A percentile compares a stretch with the other conserved stretches of the same genome.
These are phyloP conservation scores for Eutrema japonicum DNA, from an alignment of 345 rosid species.

Conservation along the genomic window DNA sequence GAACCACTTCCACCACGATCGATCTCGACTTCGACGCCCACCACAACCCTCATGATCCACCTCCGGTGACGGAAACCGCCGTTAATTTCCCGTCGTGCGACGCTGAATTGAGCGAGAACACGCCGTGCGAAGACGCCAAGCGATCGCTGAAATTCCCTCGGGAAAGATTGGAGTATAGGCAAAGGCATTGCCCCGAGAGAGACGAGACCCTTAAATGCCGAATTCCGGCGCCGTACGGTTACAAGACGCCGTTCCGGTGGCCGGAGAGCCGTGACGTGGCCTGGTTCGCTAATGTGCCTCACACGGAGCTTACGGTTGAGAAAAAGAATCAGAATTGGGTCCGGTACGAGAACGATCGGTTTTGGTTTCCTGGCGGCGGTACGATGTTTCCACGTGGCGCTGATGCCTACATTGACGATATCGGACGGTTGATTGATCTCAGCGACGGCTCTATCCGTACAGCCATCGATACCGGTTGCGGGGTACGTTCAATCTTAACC, in stretches of 20 bases:
- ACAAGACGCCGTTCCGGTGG: conserved; percentile 78
- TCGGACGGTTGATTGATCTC: conserved; percentile 78
- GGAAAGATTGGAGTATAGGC: conserved; percentile 63
- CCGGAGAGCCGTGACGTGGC: conserved; percentile 81
- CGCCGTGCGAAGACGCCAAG: conserved; percentile 75
- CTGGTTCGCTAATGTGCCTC: conserved; percentile 95
- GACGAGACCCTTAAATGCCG: conserved; percentile 62
- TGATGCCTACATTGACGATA: conserved; percentile 77
- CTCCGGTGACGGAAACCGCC: conserved; percentile 45
- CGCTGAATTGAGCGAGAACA: conserved; percentile 54
- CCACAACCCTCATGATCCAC: conserved; percentile 59
- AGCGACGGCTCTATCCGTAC: conserved; percentile 84
- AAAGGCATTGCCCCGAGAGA: conserved; percentile 64
- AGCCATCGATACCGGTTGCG: conserved; percentile 96
- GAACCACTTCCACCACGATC: background rate
- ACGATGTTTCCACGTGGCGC: conserved; percentile 96
- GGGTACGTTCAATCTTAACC: conserved; percentile 61
- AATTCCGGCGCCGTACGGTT: conserved; percentile 81
- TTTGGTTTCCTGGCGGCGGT: conserved; percentile 94
- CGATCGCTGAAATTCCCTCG: conserved; percentile 68
- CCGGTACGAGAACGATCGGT: conserved; percentile 61
- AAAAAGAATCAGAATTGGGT: conserved; percentile 94
- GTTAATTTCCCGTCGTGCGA: conserved; percentile 62
- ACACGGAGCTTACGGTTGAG: conserved; percentile 82
- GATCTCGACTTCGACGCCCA: conserved; percentile 72